Base-by-base conservation (phyloP, 306 rosid genomes). In the Cyclanthera cordifolia region DNA sequence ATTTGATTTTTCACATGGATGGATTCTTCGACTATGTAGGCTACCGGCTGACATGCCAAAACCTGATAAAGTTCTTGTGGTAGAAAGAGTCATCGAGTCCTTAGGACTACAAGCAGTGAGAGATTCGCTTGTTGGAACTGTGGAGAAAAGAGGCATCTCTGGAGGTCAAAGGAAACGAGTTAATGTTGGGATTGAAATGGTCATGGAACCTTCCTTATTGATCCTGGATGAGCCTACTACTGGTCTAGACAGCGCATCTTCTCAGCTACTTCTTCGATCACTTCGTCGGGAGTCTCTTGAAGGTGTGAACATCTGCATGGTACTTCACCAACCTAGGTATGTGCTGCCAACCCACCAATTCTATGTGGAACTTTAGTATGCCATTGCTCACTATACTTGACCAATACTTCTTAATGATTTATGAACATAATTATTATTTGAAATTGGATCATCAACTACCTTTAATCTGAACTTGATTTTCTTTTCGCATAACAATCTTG, bases 321-420 rank as follows among this genome's bases (percentile, higher is more conserved):
- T 88, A 41, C 86, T 88, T 86, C 95, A 88, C 76, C 95, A 88
- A 67, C 95, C 95, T 12, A 88, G 95, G 95, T 88, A 69, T 69
- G 50, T 37, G 27, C 15, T 12, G 54, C 73, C 64, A 23, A 47
- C 61, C 78, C 66, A 24, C 34, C 53, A 43, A 64, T n/a, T 12
- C 32, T 39, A 41, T 8, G 20, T 23, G 20, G 70, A 20, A 23
- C 14, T 45, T 43, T 45, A 20, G 30, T 21, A 27, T 64, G 37
- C 27, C 53, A 64, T 13, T 41, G 4, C 48, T 37, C n/a, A 19
- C 14, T n/a, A 60, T 61, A 61, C 30, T 64, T 45, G 53, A 21
- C 43, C 32, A 13, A 41, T 39, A 20, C 48, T 21, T 9, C 30
- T 11, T 63, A 63, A 63, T 11, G 24, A 49, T 68, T 6, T 37